Evolutionary conservation across 2,329 filamentous ascomycete species (phyloP).

Genomic region (Periconia macrospinosa): DNA sequence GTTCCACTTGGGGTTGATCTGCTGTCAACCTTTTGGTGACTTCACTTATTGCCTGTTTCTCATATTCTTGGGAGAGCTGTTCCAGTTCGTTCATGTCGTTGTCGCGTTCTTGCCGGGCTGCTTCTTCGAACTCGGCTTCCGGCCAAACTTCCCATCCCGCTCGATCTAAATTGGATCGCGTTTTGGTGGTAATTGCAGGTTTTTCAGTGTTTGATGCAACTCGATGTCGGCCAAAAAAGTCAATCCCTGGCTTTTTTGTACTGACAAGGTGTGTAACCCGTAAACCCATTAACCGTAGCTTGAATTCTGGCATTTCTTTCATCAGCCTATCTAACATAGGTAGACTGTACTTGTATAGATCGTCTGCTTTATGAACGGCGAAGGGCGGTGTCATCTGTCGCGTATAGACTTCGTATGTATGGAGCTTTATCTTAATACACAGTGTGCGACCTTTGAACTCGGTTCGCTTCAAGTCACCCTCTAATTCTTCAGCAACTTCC

Average conservation of each 20-base stretch:
- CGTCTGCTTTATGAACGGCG: constrained; percentile 72
- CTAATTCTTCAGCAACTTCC: constrained; percentile 80
- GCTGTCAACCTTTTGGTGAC: constrained; percentile 19
- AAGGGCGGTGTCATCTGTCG: constrained; percentile 76
- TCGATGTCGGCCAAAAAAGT: constrained; percentile 70
- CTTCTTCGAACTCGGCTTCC: constrained; percentile 66
- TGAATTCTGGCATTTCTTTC: constrained; percentile 79
- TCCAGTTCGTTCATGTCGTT: constrained; percentile 65
- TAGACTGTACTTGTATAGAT: constrained; percentile 78
- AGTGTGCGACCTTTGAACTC: constrained; percentile 89
- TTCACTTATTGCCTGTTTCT: constrained; percentile 12
- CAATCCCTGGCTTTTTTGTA: constrained; percentile 77
- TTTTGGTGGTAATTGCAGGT: constrained; percentile 8
- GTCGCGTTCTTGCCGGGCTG: constrained; percentile 61
- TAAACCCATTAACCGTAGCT: constrained; percentile 81
- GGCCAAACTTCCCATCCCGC: constrained; percentile 69
- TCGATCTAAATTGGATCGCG: constrained; percentile 38
- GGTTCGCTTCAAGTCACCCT: constrained; percentile 78
- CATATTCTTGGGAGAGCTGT: constrained; percentile 62
- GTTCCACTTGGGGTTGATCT: constrained; percentile 23
- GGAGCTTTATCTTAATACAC: constrained; percentile 88
- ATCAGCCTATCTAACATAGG: constrained; percentile 84
- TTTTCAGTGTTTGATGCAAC: constrained; percentile 11
- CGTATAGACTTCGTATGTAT: constrained; percentile 90
- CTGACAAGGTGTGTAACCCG: constrained; percentile 85